phyloP scores from a whole-genome alignment of 75 land plant genomes.

The Larix kaempferi region DNA sequence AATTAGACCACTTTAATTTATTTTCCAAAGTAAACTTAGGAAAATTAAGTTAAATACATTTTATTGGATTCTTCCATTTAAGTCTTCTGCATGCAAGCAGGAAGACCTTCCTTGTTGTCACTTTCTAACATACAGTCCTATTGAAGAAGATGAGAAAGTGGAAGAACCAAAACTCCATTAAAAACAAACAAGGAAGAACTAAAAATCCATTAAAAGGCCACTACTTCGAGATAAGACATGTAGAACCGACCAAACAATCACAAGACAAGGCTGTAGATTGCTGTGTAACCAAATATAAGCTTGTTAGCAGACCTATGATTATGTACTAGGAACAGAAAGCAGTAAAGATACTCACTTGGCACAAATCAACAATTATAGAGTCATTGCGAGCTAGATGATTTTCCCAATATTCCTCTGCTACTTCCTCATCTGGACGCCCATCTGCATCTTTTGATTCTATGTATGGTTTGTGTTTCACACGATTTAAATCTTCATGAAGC shows the following conservation, averaged over 20 bases:
- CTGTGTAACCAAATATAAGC: neutral
- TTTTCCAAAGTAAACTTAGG: too few relatives aligned
- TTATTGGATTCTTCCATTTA: too few relatives aligned
- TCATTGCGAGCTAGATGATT: constrained; percentile 88
- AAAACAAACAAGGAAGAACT: neutral
- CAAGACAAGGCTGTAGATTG: neutral
- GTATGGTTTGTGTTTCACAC: constrained; percentile 81
- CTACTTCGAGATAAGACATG: neutral
- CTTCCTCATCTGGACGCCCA: constrained; percentile 73
- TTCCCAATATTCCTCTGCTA: constrained; percentile 84
- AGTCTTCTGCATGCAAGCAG: too few relatives aligned
- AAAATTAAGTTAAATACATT: too few relatives aligned
- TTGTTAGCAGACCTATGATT: neutral
- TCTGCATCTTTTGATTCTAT: constrained; percentile 74
- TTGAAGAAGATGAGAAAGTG: neutral
- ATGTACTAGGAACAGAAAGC: neutral
- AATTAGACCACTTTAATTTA: too few relatives aligned
- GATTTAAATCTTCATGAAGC: constrained; percentile 91
- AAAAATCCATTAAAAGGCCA: neutral
- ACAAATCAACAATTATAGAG: constrained; percentile 85
- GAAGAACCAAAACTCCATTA: neutral
- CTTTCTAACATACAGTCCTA: too few relatives aligned
- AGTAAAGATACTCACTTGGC: constrained; percentile 50
- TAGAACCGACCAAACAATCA: neutral
- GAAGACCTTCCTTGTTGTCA: too few relatives aligned